Base-by-base conservation (phyloP, 1,284 basidiomycete species). In the Psilocybe mexicana region DNA sequence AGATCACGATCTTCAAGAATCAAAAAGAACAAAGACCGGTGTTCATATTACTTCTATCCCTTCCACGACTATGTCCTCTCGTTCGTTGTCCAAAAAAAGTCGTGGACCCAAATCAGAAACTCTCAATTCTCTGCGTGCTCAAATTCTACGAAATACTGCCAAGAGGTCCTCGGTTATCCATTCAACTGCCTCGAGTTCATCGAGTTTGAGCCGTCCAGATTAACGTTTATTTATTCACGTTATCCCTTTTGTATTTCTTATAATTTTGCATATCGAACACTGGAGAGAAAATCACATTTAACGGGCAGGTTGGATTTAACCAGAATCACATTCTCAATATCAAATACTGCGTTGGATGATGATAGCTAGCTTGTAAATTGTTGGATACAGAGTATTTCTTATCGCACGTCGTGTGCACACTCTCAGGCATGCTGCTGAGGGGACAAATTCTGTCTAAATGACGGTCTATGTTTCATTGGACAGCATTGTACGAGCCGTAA, bases 61-160 rank as follows among this genome's bases (percentile, higher is more conserved):
- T 5, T 18, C 55, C 8, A 25, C 46, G n/a, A 1, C 8, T 10
- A 43, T 42, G 28, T 60, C 62, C 25, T 64, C 61, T 12, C 62
- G 59, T 12, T 49, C 30, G 47, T 43, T 51, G 3, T 70, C 74
- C 60, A 49, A 67, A 18, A 50, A 64, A 59, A 65, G 62, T 3
- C 59, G 56, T 40, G 51, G 57, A 26, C 57, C 42, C 46, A 52
- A 62, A 7, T 52, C 65, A 48, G 62, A 72, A 36, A 65, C 78
- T 1, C 64, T 81, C 46, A 69, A 74, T 12, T 73, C 77, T 1
- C 67, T 90, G 30, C 79, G 82, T 51, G 80, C 82, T 24, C 81
- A 81, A 59, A 78, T 89, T 46, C 69, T 90, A 48, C 73, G 76
- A 43, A 88, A 87, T 62, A 81, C 79, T n/a, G 73, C 73, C 7